Conservation (phyloP, 2,329 filamentous ascomycete genomes). For the Corinectria fuckeliana region DNA sequence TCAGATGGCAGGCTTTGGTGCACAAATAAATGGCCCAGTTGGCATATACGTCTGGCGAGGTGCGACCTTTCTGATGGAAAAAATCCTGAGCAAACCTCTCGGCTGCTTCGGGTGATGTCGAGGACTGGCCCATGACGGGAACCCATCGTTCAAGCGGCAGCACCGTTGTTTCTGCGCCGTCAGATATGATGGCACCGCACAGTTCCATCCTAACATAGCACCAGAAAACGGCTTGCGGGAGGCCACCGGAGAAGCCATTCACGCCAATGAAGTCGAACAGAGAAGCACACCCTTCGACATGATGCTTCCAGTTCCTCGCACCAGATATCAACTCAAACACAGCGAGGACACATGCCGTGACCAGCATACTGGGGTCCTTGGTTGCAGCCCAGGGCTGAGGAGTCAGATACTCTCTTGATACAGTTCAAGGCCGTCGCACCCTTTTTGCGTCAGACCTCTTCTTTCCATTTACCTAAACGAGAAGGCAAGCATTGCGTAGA, state of each 20-base stretch:
- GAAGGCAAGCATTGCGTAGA: constrained; percentile 59
- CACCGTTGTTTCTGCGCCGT: constrained; percentile 54
- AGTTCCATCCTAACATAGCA: constrained; percentile 65
- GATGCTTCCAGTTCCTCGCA: constrained; percentile 58
- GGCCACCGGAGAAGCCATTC: constrained; percentile 51
- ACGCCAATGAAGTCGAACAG: constrained; percentile 58
- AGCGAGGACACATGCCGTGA: constrained; percentile 54
- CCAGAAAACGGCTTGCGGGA: constrained; percentile 62
- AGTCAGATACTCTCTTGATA: constrained; percentile 60
- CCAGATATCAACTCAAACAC: constrained; percentile 57
- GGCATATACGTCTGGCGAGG: constrained; percentile 56
- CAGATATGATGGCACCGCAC: constrained; percentile 60
- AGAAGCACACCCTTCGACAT: constrained; percentile 62
- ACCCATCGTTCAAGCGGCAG: constrained; percentile 58
- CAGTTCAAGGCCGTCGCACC: constrained; percentile 57
- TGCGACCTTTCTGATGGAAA: constrained; percentile 39
- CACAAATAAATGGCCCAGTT: constrained; percentile 62
- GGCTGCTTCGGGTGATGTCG: constrained; percentile 28
- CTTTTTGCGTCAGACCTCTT: constrained; percentile 53
- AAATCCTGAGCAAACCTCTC: constrained; percentile 34
- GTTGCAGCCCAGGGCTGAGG: constrained; percentile 50
- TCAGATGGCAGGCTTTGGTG: constrained; percentile 56
- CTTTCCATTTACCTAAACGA: constrained; percentile 60
- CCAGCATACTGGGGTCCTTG: constrained; percentile 52
- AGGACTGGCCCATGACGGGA: constrained; percentile 32